Evolutionary conservation across 2,329 filamentous ascomycete species (phyloP), one percentile per base, ranked within the genome.

Genomic region (Colletotrichum nymphaeae): DNA sequence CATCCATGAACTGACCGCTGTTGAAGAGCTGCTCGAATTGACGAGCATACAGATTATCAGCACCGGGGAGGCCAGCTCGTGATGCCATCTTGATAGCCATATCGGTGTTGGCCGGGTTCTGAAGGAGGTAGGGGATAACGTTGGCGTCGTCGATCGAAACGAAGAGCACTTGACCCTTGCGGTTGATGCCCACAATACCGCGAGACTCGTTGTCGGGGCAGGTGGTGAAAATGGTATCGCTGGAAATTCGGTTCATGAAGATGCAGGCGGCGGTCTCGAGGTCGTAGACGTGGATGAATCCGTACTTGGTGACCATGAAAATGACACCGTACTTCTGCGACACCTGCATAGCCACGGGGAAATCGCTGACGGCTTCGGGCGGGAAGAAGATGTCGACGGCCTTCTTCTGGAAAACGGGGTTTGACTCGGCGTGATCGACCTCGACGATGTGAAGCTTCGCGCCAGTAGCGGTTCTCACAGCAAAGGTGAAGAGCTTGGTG

Each of bases 191-290:
- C 66, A 99, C 90, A 75, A 99, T 93, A 78, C 97, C 97, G 58
- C 93, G 91, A 22, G 95, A 97, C 26, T 95, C 92, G 67, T 90
- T 89, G 82, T 99, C 97, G 46, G 92, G 87, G 59, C 94, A 93
- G 24, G 95, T 98, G 30, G 96, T 97, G 86, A 99, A 99, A 82
- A 99, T 98, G 30, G 97, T 99, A 82, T 99, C 97, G 87, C 95
- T 98, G 42, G 97, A 99, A 80, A 99, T 99, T 78, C 97, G 93
- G 89, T 99, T 99, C 95, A 99, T 97, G 90, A 98, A 99, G 81
- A 99, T 97, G 82, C 95, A 97, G 14, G 93, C 94, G 72, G 94
- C 97, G 8, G 94, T 97, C 87, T 99, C 97, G 70, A 99, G 91
- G 80, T 99, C 97, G 85, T 99, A 98, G 28, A 99, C 90, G 85